These are phyloP conservation scores for Vicia sativa DNA, from an alignment of 306 rosid species.

Conservation along the genomic window DNA sequence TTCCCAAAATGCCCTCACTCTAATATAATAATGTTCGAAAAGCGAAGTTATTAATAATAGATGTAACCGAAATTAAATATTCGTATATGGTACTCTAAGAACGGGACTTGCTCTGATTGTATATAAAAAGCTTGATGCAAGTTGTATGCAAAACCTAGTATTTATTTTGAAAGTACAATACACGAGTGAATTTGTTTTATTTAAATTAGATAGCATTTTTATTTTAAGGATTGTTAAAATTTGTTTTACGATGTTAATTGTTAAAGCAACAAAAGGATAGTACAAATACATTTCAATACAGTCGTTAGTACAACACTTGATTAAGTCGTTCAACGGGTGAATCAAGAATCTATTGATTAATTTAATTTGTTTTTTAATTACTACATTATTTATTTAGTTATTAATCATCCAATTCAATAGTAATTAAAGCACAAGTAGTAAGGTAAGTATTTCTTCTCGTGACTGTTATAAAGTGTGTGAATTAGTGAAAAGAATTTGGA, in stretches of 20 bases:
- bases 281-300: background rate
- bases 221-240: background rate
- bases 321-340: too few species aligned
- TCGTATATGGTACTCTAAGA: conserved; percentile 11
- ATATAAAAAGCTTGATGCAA: conserved; percentile 26
- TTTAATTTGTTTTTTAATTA: too few species aligned
- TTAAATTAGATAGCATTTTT: conserved; percentile 13
- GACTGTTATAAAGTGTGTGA: too few species aligned
- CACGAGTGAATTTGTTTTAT: conserved; percentile 23
- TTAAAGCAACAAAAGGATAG: background rate
- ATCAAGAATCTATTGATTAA: too few species aligned
- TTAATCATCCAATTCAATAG: too few species aligned
- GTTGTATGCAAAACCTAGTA: conserved; percentile 34
- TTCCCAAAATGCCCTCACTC: conserved; percentile 27
- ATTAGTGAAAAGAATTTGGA: too few species aligned
- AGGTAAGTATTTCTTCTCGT: too few species aligned
- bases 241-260: background rate
- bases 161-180: conserved; percentile 34
- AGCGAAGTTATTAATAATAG: conserved; percentile 17
- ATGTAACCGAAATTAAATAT: conserved; percentile 6
- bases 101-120: conserved; percentile 35
- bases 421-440: too few species aligned
- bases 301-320: background rate
- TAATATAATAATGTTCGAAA: conserved; percentile 18
- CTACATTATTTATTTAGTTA: too few species aligned